Base-by-base conservation (phyloP, 2,329 filamentous ascomycete species). In the Xylariaceae sp. region DNA sequence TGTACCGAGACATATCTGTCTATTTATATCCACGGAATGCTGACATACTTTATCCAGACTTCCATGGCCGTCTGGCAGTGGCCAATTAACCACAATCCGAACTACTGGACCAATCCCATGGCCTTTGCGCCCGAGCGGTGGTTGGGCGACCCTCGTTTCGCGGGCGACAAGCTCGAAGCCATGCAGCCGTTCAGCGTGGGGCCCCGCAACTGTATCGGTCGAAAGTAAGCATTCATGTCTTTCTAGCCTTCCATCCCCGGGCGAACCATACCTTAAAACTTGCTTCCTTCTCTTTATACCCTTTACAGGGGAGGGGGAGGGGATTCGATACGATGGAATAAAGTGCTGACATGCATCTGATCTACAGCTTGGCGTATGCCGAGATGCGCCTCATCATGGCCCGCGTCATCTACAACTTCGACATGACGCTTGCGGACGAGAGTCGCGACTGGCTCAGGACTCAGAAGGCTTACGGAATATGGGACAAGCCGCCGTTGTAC, bases 351-450 rank as follows among this genome's bases (percentile, higher is more conserved):
- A 42, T 40, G 29, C 6, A 0, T 2, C 7, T 14, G 2, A 41
- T 44, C 40, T 42, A 5, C 40, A 81, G 77, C 54, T 69, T 83
- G 40, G 79, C 79, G 2, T 80, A 79, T 48, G 71, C 76, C 19
- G 79, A 83, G 62, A 79, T 82, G 73, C 72, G 80, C 3, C 65
- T 81, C 4, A 77, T 82, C 40, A 64, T 83, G 6, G 74, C 77
- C 0, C 74, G 74, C 2, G 60, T 83, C 4, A 59, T 83, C 0
- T 82, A 73, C 66, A 78, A 77, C 47, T 83, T 81, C 61, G 79
- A 83, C 53, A 53, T 81, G 56, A 64, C 67, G 40, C 65, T 80
- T 23, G 70, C 70, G 1, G 66, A 75, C 3, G 70, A 74, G n/a
- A 70, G 70, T 29, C 29, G 61, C 2, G 57, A 69, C 26, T 80